Evolutionary conservation across 2,329 filamentous ascomycete genomes (phyloP), one percentile per base, ranked within the genome.

Genomic region (Coniella lustricola): DNA sequence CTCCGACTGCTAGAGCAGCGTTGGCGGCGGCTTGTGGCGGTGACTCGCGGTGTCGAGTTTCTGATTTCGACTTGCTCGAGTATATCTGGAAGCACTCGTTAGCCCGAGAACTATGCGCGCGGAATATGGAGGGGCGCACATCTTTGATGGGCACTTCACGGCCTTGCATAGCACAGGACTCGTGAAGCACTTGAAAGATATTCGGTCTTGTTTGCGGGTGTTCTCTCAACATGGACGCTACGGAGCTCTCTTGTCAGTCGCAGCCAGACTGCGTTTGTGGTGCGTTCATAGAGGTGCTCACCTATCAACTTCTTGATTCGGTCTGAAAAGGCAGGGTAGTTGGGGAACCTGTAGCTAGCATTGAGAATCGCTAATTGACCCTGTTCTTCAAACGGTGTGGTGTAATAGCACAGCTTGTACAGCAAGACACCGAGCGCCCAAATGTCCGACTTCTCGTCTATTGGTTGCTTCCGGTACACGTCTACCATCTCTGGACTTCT

Each of bases 371-470:
- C 93, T 72, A 97, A 87, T 70, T 96, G 91, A 21, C 93, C 93
- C 62, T 95, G 90, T 55, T 97, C 91, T 68, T 98, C 93, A 60
- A 98, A 98, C 1, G 93, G 93, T 5, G 93, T 98, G 1, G 93
- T 98, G 68, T 98, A 98, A 68, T 97, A 98, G 72, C 93, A 98
- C 53, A 98, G 76, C 73, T 98, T 98, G 74, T 98, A 98, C 47
- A 98, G 70, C 50, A 98, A 72, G 36, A 98, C 93, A 4, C 93
- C 93, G 53, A 98, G 70, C 1, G 93, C 93, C 93, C 90, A 98
- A 25, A 98, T 96, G 66, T 98, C 93, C 42, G 90, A 94, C 72
- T 98, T 98, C 70, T 98, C 93, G 62, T 98, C 89, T 62, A 98
- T 95, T 1, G 93, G 90, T 59, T 90, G 88, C 67, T 94, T 95